Conservation (phyloP, 2,329 filamentous ascomycete genomes). For the Sporothrix dimorphospora region DNA sequence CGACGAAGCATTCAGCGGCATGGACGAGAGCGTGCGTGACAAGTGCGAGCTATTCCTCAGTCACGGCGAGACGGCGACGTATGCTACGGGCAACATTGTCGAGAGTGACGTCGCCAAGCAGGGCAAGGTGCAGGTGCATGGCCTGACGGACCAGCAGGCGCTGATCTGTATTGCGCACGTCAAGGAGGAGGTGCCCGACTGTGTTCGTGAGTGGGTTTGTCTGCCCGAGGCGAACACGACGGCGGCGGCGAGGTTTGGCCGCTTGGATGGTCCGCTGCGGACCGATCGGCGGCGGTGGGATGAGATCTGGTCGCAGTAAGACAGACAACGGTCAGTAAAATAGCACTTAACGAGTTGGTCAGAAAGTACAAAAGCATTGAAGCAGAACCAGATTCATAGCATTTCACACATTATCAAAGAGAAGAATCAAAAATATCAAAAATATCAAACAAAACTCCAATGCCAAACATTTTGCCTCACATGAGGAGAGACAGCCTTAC, state of each 20-base stretch:
- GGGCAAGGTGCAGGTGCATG: constrained; percentile 57
- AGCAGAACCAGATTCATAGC: background rate
- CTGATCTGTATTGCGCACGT: constrained; percentile 92
- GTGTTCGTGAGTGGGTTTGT: constrained; percentile 82
- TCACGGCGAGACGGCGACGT: constrained; percentile 58
- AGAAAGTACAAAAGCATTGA: background rate
- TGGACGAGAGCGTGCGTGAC: constrained; percentile 80
- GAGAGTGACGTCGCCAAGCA: constrained; percentile 51
- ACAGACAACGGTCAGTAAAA: no score
- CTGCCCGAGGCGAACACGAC: constrained; percentile 75
- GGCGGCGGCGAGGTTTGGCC: constrained; percentile 64
- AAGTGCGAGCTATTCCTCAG: constrained; percentile 83
- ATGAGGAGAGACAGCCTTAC: background rate
- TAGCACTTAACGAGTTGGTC: background rate
- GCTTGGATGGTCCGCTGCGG: constrained; percentile 63
- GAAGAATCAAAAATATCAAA: background rate
- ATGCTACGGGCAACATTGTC: constrained; percentile 42
- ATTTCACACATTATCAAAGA: background rate
- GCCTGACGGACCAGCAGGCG: constrained; percentile 72
- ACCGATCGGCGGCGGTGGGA: constrained; percentile 62
- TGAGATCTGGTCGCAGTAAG: constrained; percentile 61
- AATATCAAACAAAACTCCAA: constrained; percentile 8
- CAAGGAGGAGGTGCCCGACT: constrained; percentile 84
- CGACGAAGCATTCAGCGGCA: constrained; percentile 86
- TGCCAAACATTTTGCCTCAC: background rate